Conservation (phyloP, 306 rosid species). For the Mimosa bimucronata region DNA sequence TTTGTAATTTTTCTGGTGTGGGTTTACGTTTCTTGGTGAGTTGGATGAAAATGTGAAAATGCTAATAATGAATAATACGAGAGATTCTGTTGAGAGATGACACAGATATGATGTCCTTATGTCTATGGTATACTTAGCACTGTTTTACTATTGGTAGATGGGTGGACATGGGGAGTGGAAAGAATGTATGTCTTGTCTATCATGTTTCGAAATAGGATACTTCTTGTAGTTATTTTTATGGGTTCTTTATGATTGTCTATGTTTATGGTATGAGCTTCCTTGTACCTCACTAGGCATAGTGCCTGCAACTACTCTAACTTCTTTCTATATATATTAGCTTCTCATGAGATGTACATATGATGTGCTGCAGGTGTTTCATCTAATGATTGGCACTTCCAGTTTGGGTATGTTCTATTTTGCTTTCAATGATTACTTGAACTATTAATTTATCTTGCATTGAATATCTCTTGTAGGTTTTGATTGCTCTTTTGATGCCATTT, state of each 20-base stretch:
- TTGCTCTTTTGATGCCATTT: slow-evolving; percentile 20
- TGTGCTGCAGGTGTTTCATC: slow-evolving; percentile 85
- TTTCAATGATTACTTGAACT: slow-evolving; percentile 31
- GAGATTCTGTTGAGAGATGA: slow-evolving; percentile 19
- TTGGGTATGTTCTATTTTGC: slow-evolving; percentile 64
- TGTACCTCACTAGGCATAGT: slow-evolving; percentile 5
- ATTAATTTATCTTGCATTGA: slow-evolving; percentile 2
- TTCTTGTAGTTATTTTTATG: slow-evolving; percentile 31
- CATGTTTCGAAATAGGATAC: slow-evolving; percentile 22
- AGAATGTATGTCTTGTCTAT: slow-evolving; percentile 28
- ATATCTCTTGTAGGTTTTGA: slow-evolving; percentile 2
- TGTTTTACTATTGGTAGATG: slow-evolving; percentile 17
- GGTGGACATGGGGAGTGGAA: slow-evolving; percentile 20
- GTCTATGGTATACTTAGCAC: background rate
- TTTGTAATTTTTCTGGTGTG: slow-evolving; percentile 7
- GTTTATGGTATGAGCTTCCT: slow-evolving; percentile 17
- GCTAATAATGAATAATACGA: slow-evolving; percentile 21
- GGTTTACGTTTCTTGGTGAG: background rate
- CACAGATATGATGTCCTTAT: slow-evolving; percentile 14
- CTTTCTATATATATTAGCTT: slow-evolving; percentile 28
- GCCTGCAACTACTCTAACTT: slow-evolving; percentile 23
- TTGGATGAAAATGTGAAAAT: background rate
- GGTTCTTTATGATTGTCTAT: slow-evolving; percentile 13
- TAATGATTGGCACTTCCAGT: slow-evolving; percentile 89
- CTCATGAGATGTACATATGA: slow-evolving; percentile 43